Conservation (phyloP, 2,329 filamentous ascomycete species). For the Hypoxylon sp. region DNA sequence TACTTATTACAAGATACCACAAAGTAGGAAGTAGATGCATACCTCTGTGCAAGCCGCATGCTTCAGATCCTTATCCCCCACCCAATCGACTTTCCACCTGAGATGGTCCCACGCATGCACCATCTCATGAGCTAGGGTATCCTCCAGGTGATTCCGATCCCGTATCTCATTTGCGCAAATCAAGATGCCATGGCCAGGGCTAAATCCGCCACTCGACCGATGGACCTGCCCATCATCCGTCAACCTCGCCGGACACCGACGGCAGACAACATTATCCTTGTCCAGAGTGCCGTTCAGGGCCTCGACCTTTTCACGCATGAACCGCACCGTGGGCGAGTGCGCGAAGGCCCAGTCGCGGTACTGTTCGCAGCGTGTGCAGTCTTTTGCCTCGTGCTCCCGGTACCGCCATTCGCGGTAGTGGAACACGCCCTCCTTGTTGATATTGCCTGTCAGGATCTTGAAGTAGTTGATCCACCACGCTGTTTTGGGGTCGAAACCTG, state of each 20-base stretch:
- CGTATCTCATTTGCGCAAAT: conserved; percentile 93
- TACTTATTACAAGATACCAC: not conserved
- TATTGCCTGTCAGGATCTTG: conserved; percentile 79
- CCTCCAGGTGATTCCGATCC: conserved; percentile 85
- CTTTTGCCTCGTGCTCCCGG: conserved; percentile 77
- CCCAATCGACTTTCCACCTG: conserved; percentile 89
- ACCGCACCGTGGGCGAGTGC: conserved; percentile 88
- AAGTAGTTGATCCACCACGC: conserved; percentile 87
- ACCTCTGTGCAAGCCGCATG: conserved; percentile 97
- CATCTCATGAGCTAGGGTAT: conserved; percentile 97
- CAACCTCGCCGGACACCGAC: conserved; percentile 76
- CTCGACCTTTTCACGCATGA: conserved; percentile 84
- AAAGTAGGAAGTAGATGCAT: conserved; percentile 41
- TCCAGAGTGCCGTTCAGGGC: conserved; percentile 84
- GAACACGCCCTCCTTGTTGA: conserved; percentile 76
- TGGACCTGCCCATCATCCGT: conserved; percentile 72
- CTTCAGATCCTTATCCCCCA: conserved; percentile 77
- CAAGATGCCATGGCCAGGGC: conserved; percentile 86
- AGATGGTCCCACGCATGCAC: conserved; percentile 96
- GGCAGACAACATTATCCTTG: conserved; percentile 81
- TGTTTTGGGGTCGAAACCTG: conserved; percentile 72
- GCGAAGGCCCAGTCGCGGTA: conserved; percentile 86
- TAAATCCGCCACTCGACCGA: conserved; percentile 83
- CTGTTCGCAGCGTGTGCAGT: conserved; percentile 85
- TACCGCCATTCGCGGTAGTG: conserved; percentile 85